Conservation (phyloP, 176 grass and related monocot genomes). For the Typha latifolia region DNA sequence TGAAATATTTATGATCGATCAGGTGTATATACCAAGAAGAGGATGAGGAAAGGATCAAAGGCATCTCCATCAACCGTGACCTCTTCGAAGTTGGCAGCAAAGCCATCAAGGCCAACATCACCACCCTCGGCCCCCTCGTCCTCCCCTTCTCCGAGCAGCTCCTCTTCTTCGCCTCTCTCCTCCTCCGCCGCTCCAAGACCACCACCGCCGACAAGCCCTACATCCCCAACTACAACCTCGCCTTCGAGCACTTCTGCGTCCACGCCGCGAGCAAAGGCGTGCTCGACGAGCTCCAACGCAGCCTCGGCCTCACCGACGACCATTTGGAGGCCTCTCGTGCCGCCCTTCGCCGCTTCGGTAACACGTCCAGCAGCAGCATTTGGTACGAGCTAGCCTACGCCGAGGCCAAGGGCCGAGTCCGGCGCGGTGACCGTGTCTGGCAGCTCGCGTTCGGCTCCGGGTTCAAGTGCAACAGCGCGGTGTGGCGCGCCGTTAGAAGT, state of each 20-base stretch:
- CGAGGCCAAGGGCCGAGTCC: conserved; percentile 80
- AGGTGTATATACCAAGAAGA: conserved; percentile 96
- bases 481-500: conserved; percentile 72
- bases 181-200: conserved; percentile 60
- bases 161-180: conserved; percentile 77
- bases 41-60: conserved; percentile 86
- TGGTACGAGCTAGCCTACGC: conserved; percentile 96
- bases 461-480: conserved; percentile 99
- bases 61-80: conserved; percentile 83
- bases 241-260: conserved; percentile 96
- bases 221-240: conserved; percentile 95
- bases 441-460: conserved; percentile 97
- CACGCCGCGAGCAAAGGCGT: conserved; percentile 82
- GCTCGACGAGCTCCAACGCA: conserved; percentile 81
- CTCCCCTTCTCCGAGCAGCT: conserved; percentile 96
- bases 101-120: conserved; percentile 98
- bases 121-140: conserved; percentile 77
- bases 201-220: conserved; percentile 41
- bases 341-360: conserved; percentile 85
- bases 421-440: conserved; percentile 88
- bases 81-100: conserved; percentile 85
- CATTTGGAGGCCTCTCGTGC: conserved; percentile 81
- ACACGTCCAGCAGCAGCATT: conserved; percentile 93
- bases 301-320: conserved; percentile 53
- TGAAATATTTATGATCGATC: neutral